Percentiles rank a stretch among this genome's conserved stretches.
phyloP scores from a whole-genome alignment of 2,329 filamentous ascomycete species.

The Bipolaris bicolor region DNA sequence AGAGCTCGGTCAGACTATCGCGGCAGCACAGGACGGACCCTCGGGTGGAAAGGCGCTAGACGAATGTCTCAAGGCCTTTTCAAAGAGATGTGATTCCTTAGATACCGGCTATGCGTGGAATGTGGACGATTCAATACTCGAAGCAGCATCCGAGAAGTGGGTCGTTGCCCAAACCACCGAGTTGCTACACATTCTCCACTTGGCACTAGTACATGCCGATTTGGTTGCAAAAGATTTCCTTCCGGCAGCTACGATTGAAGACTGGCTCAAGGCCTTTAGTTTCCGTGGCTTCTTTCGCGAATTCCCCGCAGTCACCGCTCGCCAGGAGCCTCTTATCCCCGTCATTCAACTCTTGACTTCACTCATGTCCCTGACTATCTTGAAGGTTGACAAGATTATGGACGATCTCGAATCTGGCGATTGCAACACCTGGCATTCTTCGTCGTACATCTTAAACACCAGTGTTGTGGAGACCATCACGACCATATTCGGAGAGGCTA shows the following conservation, averaged over 20 bases:
- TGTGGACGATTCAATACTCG: slow-evolving; percentile 56
- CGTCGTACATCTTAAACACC: slow-evolving; percentile 71
- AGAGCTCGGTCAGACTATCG: slow-evolving; percentile 40
- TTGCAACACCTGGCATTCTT: slow-evolving; percentile 42
- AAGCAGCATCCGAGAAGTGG: slow-evolving; percentile 68
- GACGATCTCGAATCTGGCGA: slow-evolving; percentile 50
- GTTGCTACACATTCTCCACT: slow-evolving; percentile 73
- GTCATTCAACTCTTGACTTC: slow-evolving; percentile 73
- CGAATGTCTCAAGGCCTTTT: slow-evolving; percentile 56
- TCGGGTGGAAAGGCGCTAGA: slow-evolving; percentile 32
- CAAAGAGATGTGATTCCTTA: slow-evolving; percentile 57
- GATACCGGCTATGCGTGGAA: slow-evolving; percentile 55
- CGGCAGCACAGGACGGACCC: slow-evolving; percentile 41
- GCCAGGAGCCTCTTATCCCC: slow-evolving; percentile 57
- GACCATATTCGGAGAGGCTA: slow-evolving; percentile 68
- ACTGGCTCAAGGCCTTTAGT: slow-evolving; percentile 42
- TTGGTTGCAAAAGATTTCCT: slow-evolving; percentile 49
- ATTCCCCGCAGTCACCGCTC: slow-evolving; percentile 53
- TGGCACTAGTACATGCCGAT: slow-evolving; percentile 74
- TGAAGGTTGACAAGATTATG: slow-evolving; percentile 70
- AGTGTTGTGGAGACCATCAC: slow-evolving; percentile 76
- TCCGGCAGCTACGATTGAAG: slow-evolving; percentile 38
- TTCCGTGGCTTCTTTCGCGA: slow-evolving; percentile 67
- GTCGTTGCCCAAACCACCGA: slow-evolving; percentile 69
- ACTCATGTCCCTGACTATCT: slow-evolving; percentile 72